A percentile compares a stretch with the other conserved stretches of the same genome.
These are phyloP conservation scores for Vigna mungo DNA, from an alignment of 306 rosid genomes.

Conservation along the genomic window DNA sequence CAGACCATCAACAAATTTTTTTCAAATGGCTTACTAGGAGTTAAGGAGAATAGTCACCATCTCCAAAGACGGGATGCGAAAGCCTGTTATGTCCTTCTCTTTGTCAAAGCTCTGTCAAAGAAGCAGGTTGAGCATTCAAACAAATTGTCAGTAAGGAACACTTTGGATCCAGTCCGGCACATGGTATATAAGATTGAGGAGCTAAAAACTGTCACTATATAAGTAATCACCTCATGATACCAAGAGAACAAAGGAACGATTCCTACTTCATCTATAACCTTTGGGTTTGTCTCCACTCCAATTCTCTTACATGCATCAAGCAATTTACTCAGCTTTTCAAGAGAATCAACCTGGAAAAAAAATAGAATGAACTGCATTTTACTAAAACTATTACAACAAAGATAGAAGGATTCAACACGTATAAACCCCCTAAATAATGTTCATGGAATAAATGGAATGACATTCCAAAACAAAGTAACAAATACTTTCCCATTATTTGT, in stretches of 20 bases:
- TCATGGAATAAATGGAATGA: background rate
- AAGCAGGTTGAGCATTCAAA: constrained; percentile 36
- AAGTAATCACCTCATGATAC: constrained; percentile 86
- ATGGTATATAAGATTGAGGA: constrained; percentile 42
- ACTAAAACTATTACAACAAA: constrained; percentile 3
- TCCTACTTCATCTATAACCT: constrained; percentile 70
- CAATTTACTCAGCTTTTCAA: constrained; percentile 73
- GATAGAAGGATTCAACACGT: background rate
- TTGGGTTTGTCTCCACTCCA: constrained; percentile 79
- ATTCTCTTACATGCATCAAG: constrained; percentile 72
- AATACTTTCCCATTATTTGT: background rate
- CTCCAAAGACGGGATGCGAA: constrained; percentile 76
- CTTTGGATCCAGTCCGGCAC: constrained; percentile 29
- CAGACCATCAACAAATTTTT: constrained; percentile 42
- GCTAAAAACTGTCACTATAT: constrained; percentile 28
- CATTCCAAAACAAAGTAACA: background rate
- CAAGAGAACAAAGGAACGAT: constrained; percentile 92
- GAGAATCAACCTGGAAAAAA: constrained; percentile 70
- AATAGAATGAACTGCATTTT: constrained; percentile 32
- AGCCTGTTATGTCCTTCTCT: constrained; percentile 74
- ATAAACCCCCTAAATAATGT: no score
- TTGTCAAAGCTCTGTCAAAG: constrained; percentile 84
- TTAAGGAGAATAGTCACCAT: constrained; percentile 81
- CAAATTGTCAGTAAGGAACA: constrained; percentile 28
- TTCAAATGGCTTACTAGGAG: constrained; percentile 61